Evolutionary conservation across 2,329 filamentous ascomycete genomes (phyloP), one percentile per base, ranked within the genome.

Genomic region (Elsinoe perseae): DNA sequence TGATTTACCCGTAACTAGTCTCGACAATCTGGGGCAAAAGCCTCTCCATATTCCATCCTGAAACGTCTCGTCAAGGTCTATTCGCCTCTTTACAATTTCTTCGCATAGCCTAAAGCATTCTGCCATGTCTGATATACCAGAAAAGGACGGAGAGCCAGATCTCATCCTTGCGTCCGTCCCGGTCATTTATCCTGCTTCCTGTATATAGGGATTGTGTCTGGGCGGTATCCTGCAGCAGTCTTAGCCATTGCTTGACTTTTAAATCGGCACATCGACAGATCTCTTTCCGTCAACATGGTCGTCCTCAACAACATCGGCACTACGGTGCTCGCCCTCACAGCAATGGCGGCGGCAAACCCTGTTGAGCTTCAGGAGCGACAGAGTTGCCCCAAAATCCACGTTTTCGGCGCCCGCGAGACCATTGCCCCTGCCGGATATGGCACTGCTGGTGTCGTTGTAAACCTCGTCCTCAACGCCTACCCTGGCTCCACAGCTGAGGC

Each of bases 321-420:
- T 12, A 32, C 48, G 4, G 32, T 32, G 2, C 48, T 59, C 18
- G 43, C 56, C 12, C 53, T 60, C 32, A 21, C 54, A n/a, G 50
- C 42, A 23, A 10, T 54, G 16, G 68, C 65, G 57, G 64, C 65
- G 56, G 69, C 70, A 28, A 64, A 63, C 52, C 70, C 71, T 1
- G 63, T 70, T 9, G 69, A 72, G 38, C 56, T 70, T 48, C 43
- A 58, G n/a, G 66, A 69, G 60, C 66, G 69, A 42, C 52, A 54
- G 27, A 65, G 59, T 53, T 75, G 72, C 62, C 72, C 73, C 25
- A 69, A 68, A 50, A 70, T 75, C 55, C 72, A 75, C 62, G 63
- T 74, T 58, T 74, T 74, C 53, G 72, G 72, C 36, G 73, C 73
- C 40, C 72, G 73, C 54, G 72, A 74, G 59, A 74, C 72, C 0